Base-by-base conservation (phyloP, 2,329 filamentous ascomycete genomes). In the Alternaria brassicae region DNA sequence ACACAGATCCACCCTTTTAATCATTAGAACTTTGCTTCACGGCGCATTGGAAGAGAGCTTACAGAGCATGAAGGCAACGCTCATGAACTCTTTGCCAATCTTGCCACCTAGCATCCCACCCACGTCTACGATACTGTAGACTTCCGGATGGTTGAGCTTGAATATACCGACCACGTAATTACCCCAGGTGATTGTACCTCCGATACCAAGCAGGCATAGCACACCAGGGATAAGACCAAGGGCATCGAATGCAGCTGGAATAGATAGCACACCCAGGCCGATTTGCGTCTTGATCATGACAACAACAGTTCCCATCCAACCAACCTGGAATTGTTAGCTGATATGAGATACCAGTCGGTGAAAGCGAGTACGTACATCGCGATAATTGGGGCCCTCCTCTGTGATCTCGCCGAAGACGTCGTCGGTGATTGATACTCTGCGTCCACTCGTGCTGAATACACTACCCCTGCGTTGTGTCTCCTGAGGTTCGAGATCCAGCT, bases 141-240 rank as follows among this genome's bases (percentile, higher is more conserved):
- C 32, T 15, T 36, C 32, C 6, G 32, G 32, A 9, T 36, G 32
- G 1, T 36, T 36, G 15, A n/a, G 32, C 32, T 15, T 36, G 32
- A 36, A 36, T 36, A 6, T 36, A n/a, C 32, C 32, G 15, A 36
- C 32, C 6, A 36, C 32, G 32, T 36, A n/a, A 15, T 36, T 36
- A 4, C 32, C 32, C 32, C 32, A 36, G 7, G 32, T 36, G 3
- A 36, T 36, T 36, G 32, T 36, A 36, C 32, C 32, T 1, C 32
- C 32, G 3, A 36, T 36, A n/a, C 32, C 32, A 36, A 36, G 8
- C 32, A 84, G 71, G 17, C 76, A 71, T 32, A 84, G 77, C n/a
- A 83, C 63, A 13, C 82, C 82, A 0, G 82, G 82, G 9, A 83
- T 70, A 10, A 84, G 69, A 6, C 82, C 82, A 2, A 84, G 72